Conservation (phyloP, 1,284 basidiomycete genomes). For the Neonothopanus nambi region DNA sequence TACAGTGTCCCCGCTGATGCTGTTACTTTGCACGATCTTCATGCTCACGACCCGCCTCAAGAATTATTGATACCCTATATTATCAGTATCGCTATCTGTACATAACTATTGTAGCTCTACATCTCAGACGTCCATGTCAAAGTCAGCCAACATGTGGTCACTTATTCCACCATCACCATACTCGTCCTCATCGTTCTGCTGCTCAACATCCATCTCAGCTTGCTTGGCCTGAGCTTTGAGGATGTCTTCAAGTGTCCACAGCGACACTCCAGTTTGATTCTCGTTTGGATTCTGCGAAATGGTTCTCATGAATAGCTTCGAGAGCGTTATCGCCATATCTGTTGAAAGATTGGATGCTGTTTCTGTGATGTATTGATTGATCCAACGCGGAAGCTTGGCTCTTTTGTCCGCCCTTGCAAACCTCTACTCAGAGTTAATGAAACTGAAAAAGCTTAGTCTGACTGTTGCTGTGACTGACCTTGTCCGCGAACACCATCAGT, state of each 20-base stretch:
- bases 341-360: conserved; percentile 97
- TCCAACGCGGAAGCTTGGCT: conserved; percentile 97
- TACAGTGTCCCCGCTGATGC: conserved; percentile 32
- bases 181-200: conserved; percentile 55
- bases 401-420: conserved; percentile 97
- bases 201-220: conserved; percentile 43
- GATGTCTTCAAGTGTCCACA: conserved; percentile 92
- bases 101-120: conserved; percentile 10
- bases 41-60: conserved; percentile 6
- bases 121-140: conserved; percentile 39
- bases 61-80: conserved; percentile 1
- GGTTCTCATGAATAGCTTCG: conserved; percentile 95
- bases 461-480: conserved; percentile 52
- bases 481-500: conserved; percentile 99
- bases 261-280: conserved; percentile 90
- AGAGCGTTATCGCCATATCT: conserved; percentile 96
- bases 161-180: conserved; percentile 75
- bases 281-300: conserved; percentile 98
- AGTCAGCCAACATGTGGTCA: conserved; percentile 62
- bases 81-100: conserved; percentile 13
- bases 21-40: conserved; percentile 2
- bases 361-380: conserved; percentile 99
- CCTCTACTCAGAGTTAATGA: conserved; percentile 55
- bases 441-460: background rate
- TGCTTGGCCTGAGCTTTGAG: conserved; percentile 81